phyloP scores from a whole-genome alignment of 148 eudicot genomes.

The Salicornia ramosissima region DNA sequence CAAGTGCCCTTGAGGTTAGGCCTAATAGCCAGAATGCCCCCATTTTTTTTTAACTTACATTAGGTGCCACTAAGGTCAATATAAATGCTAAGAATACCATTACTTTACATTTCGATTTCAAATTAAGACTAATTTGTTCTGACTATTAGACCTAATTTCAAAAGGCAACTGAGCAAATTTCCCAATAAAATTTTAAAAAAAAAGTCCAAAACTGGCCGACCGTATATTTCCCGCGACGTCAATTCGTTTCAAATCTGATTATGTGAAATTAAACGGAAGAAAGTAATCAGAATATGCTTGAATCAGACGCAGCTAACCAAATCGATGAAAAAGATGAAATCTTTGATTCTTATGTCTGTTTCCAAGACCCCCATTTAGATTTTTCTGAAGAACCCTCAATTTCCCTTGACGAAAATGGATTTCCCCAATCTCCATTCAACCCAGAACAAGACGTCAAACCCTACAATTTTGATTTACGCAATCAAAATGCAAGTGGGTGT shows the following conservation, averaged over 20 bases:
- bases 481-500: conserved; percentile 14
- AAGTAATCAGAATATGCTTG: conserved; percentile 10
- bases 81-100: too few relatives aligned
- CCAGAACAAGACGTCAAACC: conserved; percentile 8
- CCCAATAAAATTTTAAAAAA: too few relatives aligned
- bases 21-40: too few relatives aligned
- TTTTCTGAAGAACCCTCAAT: conserved; percentile 22
- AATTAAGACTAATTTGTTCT: too few relatives aligned
- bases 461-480: not conserved
- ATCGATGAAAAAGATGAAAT: not conserved
- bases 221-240: not conserved
- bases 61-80: too few relatives aligned
- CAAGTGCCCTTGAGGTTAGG: too few relatives aligned
- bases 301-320: conserved; percentile 18
- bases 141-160: too few relatives aligned
- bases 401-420: conserved; percentile 32
- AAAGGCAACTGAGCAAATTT: too few relatives aligned
- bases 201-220: not conserved
- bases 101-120: too few relatives aligned
- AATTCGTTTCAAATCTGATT: too few relatives aligned
- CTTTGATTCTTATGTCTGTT: not conserved
- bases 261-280: too few relatives aligned
- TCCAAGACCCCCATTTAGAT: conserved; percentile 8
- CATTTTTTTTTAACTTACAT: too few relatives aligned
- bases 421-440: conserved; percentile 13